Evolutionary conservation across 2,329 filamentous ascomycete genomes (phyloP).

Genomic region (Nemania serpens): DNA sequence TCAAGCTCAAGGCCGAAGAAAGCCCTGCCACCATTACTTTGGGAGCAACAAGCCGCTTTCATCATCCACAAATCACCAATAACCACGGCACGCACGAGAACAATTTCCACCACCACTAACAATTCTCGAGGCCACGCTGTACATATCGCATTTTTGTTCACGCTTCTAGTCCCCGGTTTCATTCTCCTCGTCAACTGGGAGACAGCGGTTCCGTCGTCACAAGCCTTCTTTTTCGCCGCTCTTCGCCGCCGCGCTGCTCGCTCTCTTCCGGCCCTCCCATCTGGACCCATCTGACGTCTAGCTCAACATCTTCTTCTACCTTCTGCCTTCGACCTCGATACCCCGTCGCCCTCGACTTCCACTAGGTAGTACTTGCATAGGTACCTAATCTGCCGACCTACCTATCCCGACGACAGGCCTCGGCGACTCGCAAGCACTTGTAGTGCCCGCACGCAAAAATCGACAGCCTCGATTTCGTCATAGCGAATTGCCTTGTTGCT

Average conservation of each 20-base stretch:
- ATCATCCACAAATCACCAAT: constrained; percentile 33
- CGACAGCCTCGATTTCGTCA: background rate
- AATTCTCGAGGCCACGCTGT: background rate
- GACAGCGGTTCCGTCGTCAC: too few relatives aligned
- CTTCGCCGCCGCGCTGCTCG: background rate
- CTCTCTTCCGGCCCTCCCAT: background rate
- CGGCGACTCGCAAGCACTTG: too few relatives aligned
- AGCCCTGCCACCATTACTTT: constrained; percentile 9
- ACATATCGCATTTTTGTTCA: constrained; percentile 14
- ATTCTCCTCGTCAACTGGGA: too few relatives aligned
- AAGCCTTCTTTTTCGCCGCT: too few relatives aligned
- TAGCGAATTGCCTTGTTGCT: background rate
- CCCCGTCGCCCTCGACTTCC: too few relatives aligned
- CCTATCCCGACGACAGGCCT: too few relatives aligned
- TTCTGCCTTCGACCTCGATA: background rate
- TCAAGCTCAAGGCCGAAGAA: constrained; percentile 14
- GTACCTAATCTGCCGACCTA: too few relatives aligned
- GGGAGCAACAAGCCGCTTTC: constrained; percentile 37
- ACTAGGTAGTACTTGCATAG: too few relatives aligned
- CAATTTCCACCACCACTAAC: constrained; percentile 22
- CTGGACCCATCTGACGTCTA: too few relatives aligned
- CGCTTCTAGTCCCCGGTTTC: background rate
- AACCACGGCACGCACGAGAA: constrained; percentile 17
- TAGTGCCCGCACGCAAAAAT: background rate
- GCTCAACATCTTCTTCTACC: background rate